Percentiles rank a stretch among this genome's conserved stretches.
These are phyloP conservation scores for Trametes cinnabarina DNA, from an alignment of 768 basidiomycete species.

Conservation along the genomic window DNA sequence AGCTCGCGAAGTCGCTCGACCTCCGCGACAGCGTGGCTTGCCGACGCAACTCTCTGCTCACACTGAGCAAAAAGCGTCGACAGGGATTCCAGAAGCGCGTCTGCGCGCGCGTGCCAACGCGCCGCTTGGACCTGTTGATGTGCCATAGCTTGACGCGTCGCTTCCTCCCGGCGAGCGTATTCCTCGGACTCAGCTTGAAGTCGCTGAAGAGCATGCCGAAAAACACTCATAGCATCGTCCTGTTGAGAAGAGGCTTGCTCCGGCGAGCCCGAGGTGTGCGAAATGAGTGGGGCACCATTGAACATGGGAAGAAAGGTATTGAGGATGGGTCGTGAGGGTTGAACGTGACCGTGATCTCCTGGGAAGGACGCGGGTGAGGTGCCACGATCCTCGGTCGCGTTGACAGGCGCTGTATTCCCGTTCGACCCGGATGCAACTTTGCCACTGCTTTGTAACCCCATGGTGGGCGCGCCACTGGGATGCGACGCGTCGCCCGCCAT, in stretches of 20 bases:
- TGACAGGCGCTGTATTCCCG: too few relatives aligned
- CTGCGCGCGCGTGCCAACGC: slow-evolving; percentile 22
- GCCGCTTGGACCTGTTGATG: slow-evolving; percentile 31
- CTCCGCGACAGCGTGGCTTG: slow-evolving; percentile 4
- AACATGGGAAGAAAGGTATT: too few relatives aligned
- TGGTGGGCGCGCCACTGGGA: neutral
- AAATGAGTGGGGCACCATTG: neutral
- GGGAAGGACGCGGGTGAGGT: too few relatives aligned
- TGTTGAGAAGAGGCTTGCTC: slow-evolving; percentile 16
- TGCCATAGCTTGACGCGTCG: slow-evolving; percentile 23
- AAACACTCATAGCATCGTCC: slow-evolving; percentile 18
- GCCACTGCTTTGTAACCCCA: neutral
- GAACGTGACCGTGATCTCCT: too few relatives aligned
- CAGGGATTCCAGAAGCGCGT: slow-evolving; percentile 31
- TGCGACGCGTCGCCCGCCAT: neutral
- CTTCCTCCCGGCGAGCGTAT: slow-evolving; percentile 28
- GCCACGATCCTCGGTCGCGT: too few relatives aligned
- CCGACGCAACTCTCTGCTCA: slow-evolving; percentile 16
- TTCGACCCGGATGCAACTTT: too few relatives aligned
- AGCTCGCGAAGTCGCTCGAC: neutral
- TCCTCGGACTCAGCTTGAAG: slow-evolving; percentile 22
- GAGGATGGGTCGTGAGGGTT: too few relatives aligned
- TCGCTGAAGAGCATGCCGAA: slow-evolving; percentile 18
- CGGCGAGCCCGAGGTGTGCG: neutral
- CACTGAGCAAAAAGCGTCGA: slow-evolving; percentile 29